phyloP scores from a whole-genome alignment of 495 filamentous ascomycete species.

The Lasiosphaeria hispida region DNA sequence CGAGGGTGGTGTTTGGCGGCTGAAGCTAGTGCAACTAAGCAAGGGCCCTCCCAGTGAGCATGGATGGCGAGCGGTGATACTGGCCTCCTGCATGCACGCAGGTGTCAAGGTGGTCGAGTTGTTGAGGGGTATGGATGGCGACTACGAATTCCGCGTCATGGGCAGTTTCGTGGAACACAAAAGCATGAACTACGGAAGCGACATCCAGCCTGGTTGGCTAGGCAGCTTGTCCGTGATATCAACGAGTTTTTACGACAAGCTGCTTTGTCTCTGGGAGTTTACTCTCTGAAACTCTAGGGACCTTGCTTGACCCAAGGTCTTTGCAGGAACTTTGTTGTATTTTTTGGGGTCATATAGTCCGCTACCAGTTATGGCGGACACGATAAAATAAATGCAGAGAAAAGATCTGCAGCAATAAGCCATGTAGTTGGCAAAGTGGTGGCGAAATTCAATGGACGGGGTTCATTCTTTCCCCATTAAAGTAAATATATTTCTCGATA shows the following conservation, averaged over 20 bases:
- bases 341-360: too few relatives aligned
- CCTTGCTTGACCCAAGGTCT: not conserved
- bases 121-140: constrained; percentile 25
- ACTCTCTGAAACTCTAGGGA: constrained; percentile 9
- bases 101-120: constrained; percentile 65
- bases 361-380: too few relatives aligned
- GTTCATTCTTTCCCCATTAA: too few relatives aligned
- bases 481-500: too few relatives aligned
- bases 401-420: too few relatives aligned
- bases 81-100: constrained; percentile 94
- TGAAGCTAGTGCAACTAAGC: constrained; percentile 56
- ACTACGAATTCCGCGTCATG: constrained; percentile 65
- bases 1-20: constrained; percentile 87
- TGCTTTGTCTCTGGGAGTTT: constrained; percentile 75
- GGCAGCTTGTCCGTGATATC: constrained; percentile 56
- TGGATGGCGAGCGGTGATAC: constrained; percentile 50
- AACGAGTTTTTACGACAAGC: constrained; percentile 86
- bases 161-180: constrained; percentile 80
- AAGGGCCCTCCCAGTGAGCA: constrained; percentile 4
- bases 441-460: too few relatives aligned
- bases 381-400: too few relatives aligned
- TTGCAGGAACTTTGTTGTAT: not conserved
- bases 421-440: too few relatives aligned
- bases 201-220: constrained; percentile 53
- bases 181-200: constrained; percentile 95